phyloP scores from a whole-genome alignment of 2,329 filamentous ascomycete genomes.

The Stemphylium lycopersici region DNA sequence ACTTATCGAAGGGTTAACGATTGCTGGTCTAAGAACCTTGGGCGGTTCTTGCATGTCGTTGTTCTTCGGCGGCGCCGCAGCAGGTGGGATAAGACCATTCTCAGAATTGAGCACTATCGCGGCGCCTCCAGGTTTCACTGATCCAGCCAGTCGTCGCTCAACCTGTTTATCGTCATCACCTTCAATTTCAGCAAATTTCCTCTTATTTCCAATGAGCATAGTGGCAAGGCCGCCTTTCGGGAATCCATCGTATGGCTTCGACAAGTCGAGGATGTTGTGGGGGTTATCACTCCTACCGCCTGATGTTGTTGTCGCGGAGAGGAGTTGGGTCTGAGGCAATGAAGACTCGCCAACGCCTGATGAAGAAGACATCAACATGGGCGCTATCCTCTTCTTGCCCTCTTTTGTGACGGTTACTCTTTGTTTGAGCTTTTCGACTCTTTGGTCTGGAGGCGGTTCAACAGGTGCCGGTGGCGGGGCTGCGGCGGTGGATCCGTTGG shows the following conservation, averaged over 20 bases:
- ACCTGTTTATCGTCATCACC: slow-evolving; percentile 72
- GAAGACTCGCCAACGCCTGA: slow-evolving; percentile 87
- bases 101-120: slow-evolving; percentile 77
- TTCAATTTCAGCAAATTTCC: slow-evolving; percentile 76
- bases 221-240: slow-evolving; percentile 86
- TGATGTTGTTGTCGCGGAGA: slow-evolving; percentile 72
- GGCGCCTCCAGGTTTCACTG: slow-evolving; percentile 70
- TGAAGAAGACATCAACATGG: slow-evolving; percentile 82
- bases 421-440: slow-evolving; percentile 78
- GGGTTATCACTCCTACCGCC: slow-evolving; percentile 72
- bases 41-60: slow-evolving; percentile 61
- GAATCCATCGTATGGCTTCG: slow-evolving; percentile 90
- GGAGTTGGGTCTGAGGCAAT: slow-evolving; percentile 83
- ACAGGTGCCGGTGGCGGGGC: slow-evolving; percentile 19
- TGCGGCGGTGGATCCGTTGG: slow-evolving; percentile 57
- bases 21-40: slow-evolving; percentile 85
- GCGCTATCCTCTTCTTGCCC: slow-evolving; percentile 93
- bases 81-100: slow-evolving; percentile 78
- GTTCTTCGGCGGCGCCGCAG: slow-evolving; percentile 56
- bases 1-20: slow-evolving; percentile 80
- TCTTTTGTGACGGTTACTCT: slow-evolving; percentile 95
- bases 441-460: slow-evolving; percentile 56
- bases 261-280: slow-evolving; percentile 84
- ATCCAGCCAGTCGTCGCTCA: slow-evolving; percentile 64
- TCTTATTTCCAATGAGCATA: slow-evolving; percentile 90